These are phyloP conservation scores for Scenedesmus sp. DNA, from an alignment of 163 green algal species.

Conservation along the genomic window DNA sequence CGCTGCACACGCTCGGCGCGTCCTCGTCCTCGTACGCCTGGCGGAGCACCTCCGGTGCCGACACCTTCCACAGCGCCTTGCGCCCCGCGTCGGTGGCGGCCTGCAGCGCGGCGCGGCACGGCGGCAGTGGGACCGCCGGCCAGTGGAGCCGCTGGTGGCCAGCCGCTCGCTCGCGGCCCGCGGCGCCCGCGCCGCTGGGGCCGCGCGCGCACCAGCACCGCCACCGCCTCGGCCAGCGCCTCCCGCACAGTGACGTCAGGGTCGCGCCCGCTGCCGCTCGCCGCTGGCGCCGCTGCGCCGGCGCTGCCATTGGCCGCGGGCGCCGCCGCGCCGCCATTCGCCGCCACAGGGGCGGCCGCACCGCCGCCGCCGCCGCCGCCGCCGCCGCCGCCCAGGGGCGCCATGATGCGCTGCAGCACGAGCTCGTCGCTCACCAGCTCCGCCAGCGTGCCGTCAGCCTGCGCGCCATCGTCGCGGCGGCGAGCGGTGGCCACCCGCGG, in stretches of 20 bases:
- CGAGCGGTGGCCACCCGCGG: no score
- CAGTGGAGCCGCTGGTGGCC: no score
- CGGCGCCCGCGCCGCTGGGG: slow-evolving; percentile 3
- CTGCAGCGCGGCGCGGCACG: neutral
- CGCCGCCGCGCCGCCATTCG: neutral
- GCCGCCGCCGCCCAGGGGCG: slow-evolving; percentile 42
- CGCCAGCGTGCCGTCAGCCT: slow-evolving; percentile 71
- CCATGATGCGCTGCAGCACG: slow-evolving; percentile 63
- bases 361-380: slow-evolving; percentile 7
- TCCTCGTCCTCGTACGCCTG: slow-evolving; percentile 76
- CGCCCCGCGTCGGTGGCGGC: slow-evolving; percentile 21
- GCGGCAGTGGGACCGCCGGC: neutral
- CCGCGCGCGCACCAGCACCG: slow-evolving; percentile 75
- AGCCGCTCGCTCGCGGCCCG: no score
- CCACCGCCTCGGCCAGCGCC: slow-evolving; percentile 71
- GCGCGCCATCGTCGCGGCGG: no score
- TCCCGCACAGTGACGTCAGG: slow-evolving; percentile 69
- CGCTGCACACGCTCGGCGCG: slow-evolving; percentile 61
- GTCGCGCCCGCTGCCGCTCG: neutral
- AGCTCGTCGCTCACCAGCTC: slow-evolving; percentile 56
- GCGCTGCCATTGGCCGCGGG: neutral
- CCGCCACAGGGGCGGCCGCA: slow-evolving; percentile 3
- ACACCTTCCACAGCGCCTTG: slow-evolving; percentile 36
- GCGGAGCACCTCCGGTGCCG: slow-evolving; percentile 16
- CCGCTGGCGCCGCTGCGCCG: neutral